A percentile compares a stretch with the other conserved stretches of the same genome.
Conservation (phyloP, 495 filamentous ascomycete genomes). For the Pseudomonodictys pantanalensis region DNA sequence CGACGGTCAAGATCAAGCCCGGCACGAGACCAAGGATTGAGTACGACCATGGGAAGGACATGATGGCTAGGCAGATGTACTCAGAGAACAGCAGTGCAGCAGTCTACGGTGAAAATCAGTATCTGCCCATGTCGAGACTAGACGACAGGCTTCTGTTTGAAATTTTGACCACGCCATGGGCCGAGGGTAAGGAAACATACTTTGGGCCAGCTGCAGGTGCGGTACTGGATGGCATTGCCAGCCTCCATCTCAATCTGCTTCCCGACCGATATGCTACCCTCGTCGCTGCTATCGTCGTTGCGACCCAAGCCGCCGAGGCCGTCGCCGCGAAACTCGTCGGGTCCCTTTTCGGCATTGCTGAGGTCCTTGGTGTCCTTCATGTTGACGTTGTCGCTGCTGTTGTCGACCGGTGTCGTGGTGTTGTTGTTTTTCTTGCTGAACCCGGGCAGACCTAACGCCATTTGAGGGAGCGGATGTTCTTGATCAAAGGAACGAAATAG, state of each 20-base stretch:
- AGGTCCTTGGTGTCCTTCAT: neutral
- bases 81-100: conserved; percentile 84
- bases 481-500: conserved; percentile 41
- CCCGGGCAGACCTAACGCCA: conserved; percentile 49
- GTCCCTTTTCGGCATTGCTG: neutral
- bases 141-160: neutral
- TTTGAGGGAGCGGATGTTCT: conserved; percentile 48
- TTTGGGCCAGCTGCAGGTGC: conserved; percentile 89
- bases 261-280: conserved; percentile 50
- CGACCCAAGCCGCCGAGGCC: conserved; percentile 1
- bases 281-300: conserved; percentile 42
- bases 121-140: neutral
- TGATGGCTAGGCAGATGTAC: conserved; percentile 90
- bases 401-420: conserved; percentile 8
- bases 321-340: neutral
- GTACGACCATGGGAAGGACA: conserved; percentile 91
- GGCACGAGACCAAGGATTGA: conserved; percentile 82
- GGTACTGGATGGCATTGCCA: conserved; percentile 78
- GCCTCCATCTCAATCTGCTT: conserved; percentile 77
- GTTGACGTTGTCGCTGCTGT: neutral
- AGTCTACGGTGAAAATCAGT: conserved; percentile 52
- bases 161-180: neutral
- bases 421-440: conserved; percentile 17
- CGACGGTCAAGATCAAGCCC: conserved; percentile 75
- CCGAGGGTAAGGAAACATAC: conserved; percentile 44